These are phyloP conservation scores for Lachnellula suecica DNA, from an alignment of 2,329 filamentous ascomycete genomes.

Conservation along the genomic window DNA sequence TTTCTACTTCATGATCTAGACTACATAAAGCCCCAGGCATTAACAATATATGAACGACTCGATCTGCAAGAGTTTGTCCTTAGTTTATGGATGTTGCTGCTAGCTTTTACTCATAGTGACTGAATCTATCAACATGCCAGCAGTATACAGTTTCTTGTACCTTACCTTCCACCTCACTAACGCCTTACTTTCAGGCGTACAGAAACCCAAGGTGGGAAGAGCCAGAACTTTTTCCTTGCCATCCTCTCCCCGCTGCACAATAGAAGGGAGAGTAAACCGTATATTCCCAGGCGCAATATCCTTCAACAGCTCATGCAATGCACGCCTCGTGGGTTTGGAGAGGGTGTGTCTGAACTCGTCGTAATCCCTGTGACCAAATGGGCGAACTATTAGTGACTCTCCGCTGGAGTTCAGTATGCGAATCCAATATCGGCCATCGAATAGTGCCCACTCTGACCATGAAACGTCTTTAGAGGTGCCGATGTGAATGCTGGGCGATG, in stretches of 20 bases:
- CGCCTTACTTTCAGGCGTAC: neutral
- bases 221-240: conserved; percentile 19
- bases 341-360: conserved; percentile 11
- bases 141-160: conserved; percentile 27
- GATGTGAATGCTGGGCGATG: conserved; percentile 41
- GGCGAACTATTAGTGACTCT: conserved; percentile 15
- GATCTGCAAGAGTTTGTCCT: neutral
- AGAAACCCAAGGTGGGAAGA: conserved; percentile 27
- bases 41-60: no score
- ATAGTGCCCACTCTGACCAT: conserved; percentile 35
- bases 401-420: conserved; percentile 34
- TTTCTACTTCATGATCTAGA: no score
- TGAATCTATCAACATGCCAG: neutral
- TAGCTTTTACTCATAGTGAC: neutral
- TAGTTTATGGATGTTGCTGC: neutral
- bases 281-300: conserved; percentile 19
- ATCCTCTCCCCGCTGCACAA: conserved; percentile 12
- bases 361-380: conserved; percentile 18
- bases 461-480: conserved; percentile 32
- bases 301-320: conserved; percentile 10
- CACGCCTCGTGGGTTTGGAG: neutral
- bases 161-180: conserved; percentile 23
- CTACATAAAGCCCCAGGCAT: no score
- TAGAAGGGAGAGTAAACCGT: conserved; percentile 30
- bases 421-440: conserved; percentile 65